Base-by-base conservation (phyloP, 768 basidiomycete genomes). In the Lactifluus hygrophoroides region DNA sequence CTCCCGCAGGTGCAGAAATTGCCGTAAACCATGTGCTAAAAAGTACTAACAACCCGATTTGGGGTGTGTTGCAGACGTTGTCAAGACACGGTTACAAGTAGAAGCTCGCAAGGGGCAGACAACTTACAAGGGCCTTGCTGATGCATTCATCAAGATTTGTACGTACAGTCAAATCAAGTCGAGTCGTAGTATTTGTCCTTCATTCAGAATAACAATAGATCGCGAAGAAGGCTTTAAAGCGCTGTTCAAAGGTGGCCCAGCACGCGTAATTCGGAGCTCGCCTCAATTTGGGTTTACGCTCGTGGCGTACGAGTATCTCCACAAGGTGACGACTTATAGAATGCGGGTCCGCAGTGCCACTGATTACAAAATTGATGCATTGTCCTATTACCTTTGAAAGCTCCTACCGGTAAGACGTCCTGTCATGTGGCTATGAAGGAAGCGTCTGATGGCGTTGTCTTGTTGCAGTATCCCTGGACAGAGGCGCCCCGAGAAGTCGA, bases 231-330 rank as follows among this genome's bases (percentile, higher is more conserved):
- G 93, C 14, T 89, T 89, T 74, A 77, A 76, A 23, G 94, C 94
- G 19, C 73, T 96, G 54, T 96, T 89, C 81, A 95, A 95, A 68
- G 93, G 94, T 50, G 92, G 93, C 23, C 82, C 85, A 13, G 93
- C 94, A 46, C 88, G 94, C 51, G 77, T 94, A 45, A 75, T 94
- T 59, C 83, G 94, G 62, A 90, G 86, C 72, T 93, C 92, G 68
- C 86, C 88, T 61, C 89, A 98, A 70, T 98, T 99, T 70, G 94
- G 92, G 51, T 96, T 94, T 68, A 94, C 92, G 14, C 76, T 94
- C 17, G 83, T 94, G 64, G 88, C 81, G 51, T 87, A 87, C 68
- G 86, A 87, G 68, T 82, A 85, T 66, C 74, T 86, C 57, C 84
- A 87, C 65, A 81, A 79, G 75, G 78, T 81, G 64, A 56, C 72